A percentile compares a stretch with the other conserved stretches of the same genome.
Evolutionary conservation across 2,329 filamentous ascomycete genomes (phyloP).

Genomic region (Harringtonia lauricola): DNA sequence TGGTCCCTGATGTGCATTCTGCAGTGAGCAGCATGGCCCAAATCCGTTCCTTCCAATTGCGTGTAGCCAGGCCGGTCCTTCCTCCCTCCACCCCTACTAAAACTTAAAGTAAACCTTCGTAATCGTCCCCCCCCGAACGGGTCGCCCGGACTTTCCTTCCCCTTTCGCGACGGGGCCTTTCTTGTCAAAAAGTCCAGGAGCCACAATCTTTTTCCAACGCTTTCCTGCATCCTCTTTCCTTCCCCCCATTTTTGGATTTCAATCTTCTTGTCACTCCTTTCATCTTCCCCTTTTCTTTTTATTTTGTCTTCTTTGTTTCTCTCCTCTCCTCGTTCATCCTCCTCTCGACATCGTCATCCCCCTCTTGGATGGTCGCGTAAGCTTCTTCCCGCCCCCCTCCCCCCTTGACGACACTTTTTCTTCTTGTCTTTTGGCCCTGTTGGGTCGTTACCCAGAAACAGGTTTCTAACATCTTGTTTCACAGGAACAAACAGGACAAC

Average conservation of each 20-base stretch:
- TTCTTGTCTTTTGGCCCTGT: too few relatives aligned
- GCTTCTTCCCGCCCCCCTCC: too few relatives aligned
- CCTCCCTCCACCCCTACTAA: background rate
- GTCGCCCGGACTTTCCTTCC: constrained; percentile 2
- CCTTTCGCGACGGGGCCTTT: background rate
- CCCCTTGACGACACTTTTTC: too few relatives aligned
- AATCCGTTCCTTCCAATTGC: background rate
- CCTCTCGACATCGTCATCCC: background rate
- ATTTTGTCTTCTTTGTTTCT: background rate
- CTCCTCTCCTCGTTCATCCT: background rate
- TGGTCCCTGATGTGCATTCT: background rate
- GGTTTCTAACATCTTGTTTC: background rate
- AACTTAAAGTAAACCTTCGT: background rate
- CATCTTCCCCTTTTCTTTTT: constrained; percentile 15
- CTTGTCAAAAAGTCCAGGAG: too few relatives aligned
- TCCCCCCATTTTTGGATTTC: constrained; percentile 17
- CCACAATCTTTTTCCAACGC: background rate
- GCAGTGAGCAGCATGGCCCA: too few relatives aligned
- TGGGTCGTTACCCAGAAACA: too few relatives aligned
- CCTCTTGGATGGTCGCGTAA: constrained; percentile 4
- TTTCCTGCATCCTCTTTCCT: constrained; percentile 11
- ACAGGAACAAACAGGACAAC: background rate
- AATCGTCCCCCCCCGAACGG: constrained; percentile 3
- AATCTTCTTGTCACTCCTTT: constrained; percentile 29
- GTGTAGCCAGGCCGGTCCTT: background rate